Evolutionary conservation across 768 basidiomycete species (phyloP), one percentile per base, ranked within the genome.

Genomic region (Epithele typhae): DNA sequence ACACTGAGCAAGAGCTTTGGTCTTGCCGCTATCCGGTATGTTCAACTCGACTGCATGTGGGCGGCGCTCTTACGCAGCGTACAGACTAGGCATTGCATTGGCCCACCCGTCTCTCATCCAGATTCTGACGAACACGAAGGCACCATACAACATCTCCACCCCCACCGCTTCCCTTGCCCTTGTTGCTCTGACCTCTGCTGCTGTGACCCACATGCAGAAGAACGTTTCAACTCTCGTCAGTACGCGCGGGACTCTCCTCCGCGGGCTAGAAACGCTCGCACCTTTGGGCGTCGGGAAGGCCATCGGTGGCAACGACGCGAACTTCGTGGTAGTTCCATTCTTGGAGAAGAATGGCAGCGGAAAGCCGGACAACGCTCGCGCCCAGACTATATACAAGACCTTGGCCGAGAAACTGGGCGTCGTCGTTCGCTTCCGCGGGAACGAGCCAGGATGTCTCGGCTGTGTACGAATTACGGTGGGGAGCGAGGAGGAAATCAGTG

Each of bases 1-100:
- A 98, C 96, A 2, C 68, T 98, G 30, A 95, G 92, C 67, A 99
- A 98, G 61, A 85, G 92, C 55, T 97, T 97, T 54, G 96, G 95
- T 1, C 72, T 99, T 10, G 96, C 96, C 1, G 93, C 86, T 11
- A 96, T 99, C 58, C 78, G 96, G 91, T 94, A 58, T 57, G 81
- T 52, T 17, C 18, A 1, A n/a, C 1, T 5, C 1, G n/a, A 34
- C 6, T 25, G 17, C 12, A 15, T 35, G 43, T 30, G 27, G 14
- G 14, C n/a, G n/a, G n/a, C n/a, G n/a, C 27, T 30, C 14, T 30
- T 30, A 24, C 36, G 12, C 33, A n/a, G n/a, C n/a, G n/a, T 14
- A 11, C 59, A 96, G 92, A 38, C 73, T 99, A 22, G 96, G 96
- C 0, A 79, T 94, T 37, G 91, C 92, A 0, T 69, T 97, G 45